Evolutionary conservation across 352 stramenopile species (phyloP).

Genomic region (Elongisporangium undulatum): DNA sequence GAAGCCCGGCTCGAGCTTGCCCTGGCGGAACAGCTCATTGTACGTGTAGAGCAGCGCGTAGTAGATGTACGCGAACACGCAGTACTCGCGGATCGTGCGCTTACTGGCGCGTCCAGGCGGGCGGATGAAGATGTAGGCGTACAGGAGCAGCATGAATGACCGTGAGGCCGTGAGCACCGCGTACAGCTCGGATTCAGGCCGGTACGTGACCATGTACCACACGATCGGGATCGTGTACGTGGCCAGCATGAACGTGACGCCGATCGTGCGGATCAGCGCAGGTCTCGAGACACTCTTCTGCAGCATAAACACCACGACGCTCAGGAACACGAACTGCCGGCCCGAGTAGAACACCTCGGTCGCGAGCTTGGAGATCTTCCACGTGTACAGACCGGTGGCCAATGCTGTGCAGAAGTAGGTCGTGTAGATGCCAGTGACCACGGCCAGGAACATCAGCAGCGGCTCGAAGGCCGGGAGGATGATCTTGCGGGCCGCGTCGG

Average conservation of each 20-base stretch:
- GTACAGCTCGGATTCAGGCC: slow-evolving; percentile 29
- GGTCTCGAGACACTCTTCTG: slow-evolving; percentile 51
- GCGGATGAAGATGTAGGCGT: slow-evolving; percentile 46
- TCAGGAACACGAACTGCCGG: slow-evolving; percentile 58
- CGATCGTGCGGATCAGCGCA: slow-evolving; percentile 33
- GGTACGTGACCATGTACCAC: slow-evolving; percentile 31
- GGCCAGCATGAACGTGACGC: slow-evolving; percentile 37
- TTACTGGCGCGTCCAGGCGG: slow-evolving; percentile 43
- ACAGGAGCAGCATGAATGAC: slow-evolving; percentile 29
- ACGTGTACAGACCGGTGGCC: slow-evolving; percentile 36
- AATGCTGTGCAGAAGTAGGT: slow-evolving; percentile 39
- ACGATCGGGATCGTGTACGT: slow-evolving; percentile 45
- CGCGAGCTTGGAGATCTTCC: slow-evolving; percentile 44
- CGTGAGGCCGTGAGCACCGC: slow-evolving; percentile 26
- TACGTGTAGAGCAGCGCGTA: slow-evolving; percentile 45
- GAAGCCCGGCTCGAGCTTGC: slow-evolving; percentile 45
- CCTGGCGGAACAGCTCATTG: slow-evolving; percentile 46
- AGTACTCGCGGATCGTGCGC: slow-evolving; percentile 46
- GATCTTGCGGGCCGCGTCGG: slow-evolving; percentile 43
- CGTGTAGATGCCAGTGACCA: slow-evolving; percentile 41
- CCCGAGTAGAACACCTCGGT: slow-evolving; percentile 56
- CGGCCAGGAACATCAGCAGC: slow-evolving; percentile 39
- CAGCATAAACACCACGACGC: slow-evolving; percentile 60
- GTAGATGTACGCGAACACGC: slow-evolving; percentile 45
- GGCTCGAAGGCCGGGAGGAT: slow-evolving; percentile 60